Evolutionary conservation across 129 eudicot species (phyloP).

Genomic region (Saussurea involucrata): DNA sequence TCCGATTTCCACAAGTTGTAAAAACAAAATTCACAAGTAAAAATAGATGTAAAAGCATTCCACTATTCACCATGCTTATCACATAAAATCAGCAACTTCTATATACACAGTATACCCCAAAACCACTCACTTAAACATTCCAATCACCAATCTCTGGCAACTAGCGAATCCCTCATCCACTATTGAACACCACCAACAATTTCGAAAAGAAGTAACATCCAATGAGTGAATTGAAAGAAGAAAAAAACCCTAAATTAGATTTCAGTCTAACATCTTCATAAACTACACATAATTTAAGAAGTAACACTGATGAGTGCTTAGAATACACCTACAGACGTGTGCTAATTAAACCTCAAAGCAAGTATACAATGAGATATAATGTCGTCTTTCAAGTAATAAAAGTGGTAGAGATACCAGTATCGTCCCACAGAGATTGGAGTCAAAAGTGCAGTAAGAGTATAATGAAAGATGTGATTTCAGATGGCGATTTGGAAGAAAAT

Average conservation of each 20-base stretch:
- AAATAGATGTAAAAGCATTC: neutral
- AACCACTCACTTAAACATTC: neutral
- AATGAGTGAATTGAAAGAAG: neutral
- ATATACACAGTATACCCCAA: slow-evolving; percentile 10
- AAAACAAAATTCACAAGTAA: too few relatives aligned
- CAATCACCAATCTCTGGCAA: neutral
- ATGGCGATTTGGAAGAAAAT: too few relatives aligned
- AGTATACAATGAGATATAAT: too few relatives aligned
- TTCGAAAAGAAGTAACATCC: neutral
- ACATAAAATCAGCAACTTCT: neutral
- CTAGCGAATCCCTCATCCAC: neutral
- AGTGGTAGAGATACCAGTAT: too few relatives aligned
- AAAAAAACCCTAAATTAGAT: neutral
- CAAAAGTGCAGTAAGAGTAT: too few relatives aligned
- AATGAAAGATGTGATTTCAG: too few relatives aligned
- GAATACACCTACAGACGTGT: too few relatives aligned
- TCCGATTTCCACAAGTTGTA: too few relatives aligned
- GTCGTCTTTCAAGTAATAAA: too few relatives aligned
- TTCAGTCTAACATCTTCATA: neutral
- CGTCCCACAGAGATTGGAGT: too few relatives aligned
- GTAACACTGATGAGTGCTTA: too few relatives aligned
- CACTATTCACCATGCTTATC: neutral
- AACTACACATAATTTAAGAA: neutral
- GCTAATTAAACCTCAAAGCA: too few relatives aligned
- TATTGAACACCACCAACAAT: neutral